Evolutionary conservation across 371 early-diverging fungal genomes (phyloP).

Genomic region (Rhizopus stolonifer): DNA sequence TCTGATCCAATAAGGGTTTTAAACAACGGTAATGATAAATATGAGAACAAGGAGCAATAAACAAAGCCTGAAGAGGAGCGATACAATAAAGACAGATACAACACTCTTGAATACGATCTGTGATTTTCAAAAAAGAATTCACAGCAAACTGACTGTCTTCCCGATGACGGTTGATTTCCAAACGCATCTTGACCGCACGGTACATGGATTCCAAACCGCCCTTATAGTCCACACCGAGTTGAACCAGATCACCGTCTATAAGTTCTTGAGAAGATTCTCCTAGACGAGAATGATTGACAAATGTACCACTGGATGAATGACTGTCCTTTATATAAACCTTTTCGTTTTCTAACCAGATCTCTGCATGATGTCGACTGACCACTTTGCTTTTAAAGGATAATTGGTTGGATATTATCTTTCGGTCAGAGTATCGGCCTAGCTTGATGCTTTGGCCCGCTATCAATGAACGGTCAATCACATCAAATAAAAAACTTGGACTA

Average conservation of each 20-base stretch:
- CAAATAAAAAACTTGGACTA: constrained; percentile 71
- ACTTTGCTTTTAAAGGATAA: constrained; percentile 80
- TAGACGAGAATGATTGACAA: constrained; percentile 83
- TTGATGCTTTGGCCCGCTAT: constrained; percentile 59
- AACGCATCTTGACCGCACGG: constrained; percentile 79
- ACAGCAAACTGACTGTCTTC: constrained; percentile 13
- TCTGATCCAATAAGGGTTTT: constrained; percentile 59
- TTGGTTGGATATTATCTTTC: constrained; percentile 57
- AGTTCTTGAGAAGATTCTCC: constrained; percentile 71
- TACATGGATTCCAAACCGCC: constrained; percentile 80
- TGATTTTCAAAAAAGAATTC: background rate
- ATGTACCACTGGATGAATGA: constrained; percentile 88
- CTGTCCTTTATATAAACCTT: constrained; percentile 80
- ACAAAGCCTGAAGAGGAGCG: constrained; percentile 91
- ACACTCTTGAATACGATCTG: constrained; percentile 72
- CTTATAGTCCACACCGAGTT: constrained; percentile 89
- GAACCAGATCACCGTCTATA: constrained; percentile 83
- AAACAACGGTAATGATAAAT: constrained; percentile 96
- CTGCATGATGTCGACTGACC: constrained; percentile 78
- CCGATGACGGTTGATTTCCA: constrained; percentile 70
- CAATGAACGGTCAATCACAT: constrained; percentile 73
- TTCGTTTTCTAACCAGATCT: constrained; percentile 62
- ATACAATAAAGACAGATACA: constrained; percentile 95
- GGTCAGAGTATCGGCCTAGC: constrained; percentile 78
- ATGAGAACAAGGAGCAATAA: constrained; percentile 95